Base-by-base conservation (phyloP, 805 yeast genomes). In the Kodamaea kakaduensis region DNA sequence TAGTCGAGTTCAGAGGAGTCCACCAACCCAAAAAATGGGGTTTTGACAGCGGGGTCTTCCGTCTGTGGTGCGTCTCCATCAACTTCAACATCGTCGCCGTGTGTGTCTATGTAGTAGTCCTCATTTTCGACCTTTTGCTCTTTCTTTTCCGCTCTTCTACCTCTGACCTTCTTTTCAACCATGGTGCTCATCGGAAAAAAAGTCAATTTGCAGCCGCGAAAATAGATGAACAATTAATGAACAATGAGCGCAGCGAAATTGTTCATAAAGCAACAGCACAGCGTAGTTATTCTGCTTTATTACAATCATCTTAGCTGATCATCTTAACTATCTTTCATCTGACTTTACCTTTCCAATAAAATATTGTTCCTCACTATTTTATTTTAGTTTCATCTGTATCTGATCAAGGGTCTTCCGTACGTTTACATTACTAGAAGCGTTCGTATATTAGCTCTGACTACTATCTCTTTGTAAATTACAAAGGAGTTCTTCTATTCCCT, bases 1-100 rank as follows among this genome's bases (percentile, higher is more conserved):
- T 93, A 90, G 43, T 88, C 96, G 26, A 86, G 61, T 58, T 90
- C 97, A 18, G 76, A 72, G 3, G 88, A 59, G 55, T 87, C 95
- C 8, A 90, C 81, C 23, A 90, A 69, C 15, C 98, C 98, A 57
- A 81, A 93, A 54, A 89, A 90, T 13, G 83, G 61, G 14, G 52
- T 54, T 38, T 47, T 42, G 36, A 46, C 47, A 13, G 38, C 43
- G 14, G 45, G 36, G 20, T 46, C 36, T 20, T 45, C 52, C 22
- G 37, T 20, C 14, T 38, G 43, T 9, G 13, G 16, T 19, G 28
- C 33, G 5, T 37, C 33, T 29, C 36, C 27, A n/a, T 21, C 36
- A 10, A 42, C 44, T 14, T 35, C 46, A 10, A 34, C 34, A 6
- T 38, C 47, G 8, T 42, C 48, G 6, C 42, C 47, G 24, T n/a